Percentiles rank a stretch among this genome's conserved stretches.
Evolutionary conservation across 768 basidiomycete species (phyloP).

Genomic region (Asterophora lycoperdoides): DNA sequence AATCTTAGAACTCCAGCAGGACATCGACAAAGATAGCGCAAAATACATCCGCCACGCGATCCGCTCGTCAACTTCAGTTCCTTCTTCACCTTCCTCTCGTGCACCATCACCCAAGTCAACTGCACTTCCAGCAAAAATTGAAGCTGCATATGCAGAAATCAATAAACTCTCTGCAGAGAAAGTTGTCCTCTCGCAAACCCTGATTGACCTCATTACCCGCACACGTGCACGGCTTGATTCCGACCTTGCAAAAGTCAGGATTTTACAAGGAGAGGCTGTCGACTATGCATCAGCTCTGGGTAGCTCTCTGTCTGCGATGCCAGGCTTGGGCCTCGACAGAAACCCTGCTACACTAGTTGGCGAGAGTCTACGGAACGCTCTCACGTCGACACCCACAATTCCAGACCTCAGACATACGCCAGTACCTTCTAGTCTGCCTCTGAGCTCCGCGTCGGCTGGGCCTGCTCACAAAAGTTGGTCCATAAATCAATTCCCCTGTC

Average conservation of each 20-base stretch:
- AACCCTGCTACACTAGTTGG: constrained; percentile 36
- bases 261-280: constrained; percentile 43
- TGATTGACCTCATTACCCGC: constrained; percentile 45
- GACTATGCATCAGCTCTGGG: constrained; percentile 25
- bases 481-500: not conserved
- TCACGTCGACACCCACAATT: constrained; percentile 29
- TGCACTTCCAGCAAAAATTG: constrained; percentile 38
- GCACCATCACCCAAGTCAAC: constrained; percentile 35
- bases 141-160: constrained; percentile 43
- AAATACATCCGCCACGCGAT: constrained; percentile 48
- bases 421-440: constrained; percentile 17
- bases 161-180: constrained; percentile 44
- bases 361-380: constrained; percentile 40
- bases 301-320: constrained; percentile 8
- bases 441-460: constrained; percentile 19
- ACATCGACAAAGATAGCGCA: constrained; percentile 45
- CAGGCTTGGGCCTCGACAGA: constrained; percentile 10
- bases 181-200: constrained; percentile 39
- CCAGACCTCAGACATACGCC: constrained; percentile 24
- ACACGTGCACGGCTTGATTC: constrained; percentile 47
- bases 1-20: constrained; percentile 41
- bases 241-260: constrained; percentile 44
- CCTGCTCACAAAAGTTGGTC: constrained; percentile 40
- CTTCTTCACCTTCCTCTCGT: constrained; percentile 26
- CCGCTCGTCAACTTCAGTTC: constrained; percentile 25